Conservation (phyloP, 176 grass and related monocot genomes). For the Tillandsia leiboldiana region DNA sequence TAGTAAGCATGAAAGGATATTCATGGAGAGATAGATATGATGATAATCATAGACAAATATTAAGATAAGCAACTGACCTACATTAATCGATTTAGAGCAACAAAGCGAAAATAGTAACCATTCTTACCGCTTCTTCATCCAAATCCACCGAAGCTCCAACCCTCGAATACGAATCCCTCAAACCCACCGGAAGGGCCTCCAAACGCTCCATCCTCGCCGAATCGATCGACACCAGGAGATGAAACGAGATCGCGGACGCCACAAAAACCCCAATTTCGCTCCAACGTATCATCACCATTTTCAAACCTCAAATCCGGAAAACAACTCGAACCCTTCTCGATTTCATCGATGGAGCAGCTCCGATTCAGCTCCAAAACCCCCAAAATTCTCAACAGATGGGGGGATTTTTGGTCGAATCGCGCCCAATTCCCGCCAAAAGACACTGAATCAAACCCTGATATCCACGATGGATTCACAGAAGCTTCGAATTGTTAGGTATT, state of each 20-base stretch:
- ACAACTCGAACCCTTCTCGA: not conserved
- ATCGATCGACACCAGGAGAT: not conserved
- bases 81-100: not conserved
- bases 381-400: not conserved
- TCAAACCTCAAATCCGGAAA: not conserved
- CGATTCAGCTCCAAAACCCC: not conserved
- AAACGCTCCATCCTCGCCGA: not conserved
- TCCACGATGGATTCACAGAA: not conserved
- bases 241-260: not conserved
- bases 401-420: not conserved
- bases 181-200: not conserved
- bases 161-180: not conserved
- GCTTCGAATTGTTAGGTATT: not conserved
- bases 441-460: conserved; percentile 1
- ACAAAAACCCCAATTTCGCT: not conserved
- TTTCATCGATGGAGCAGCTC: not conserved
- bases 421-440: not conserved
- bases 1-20: no score
- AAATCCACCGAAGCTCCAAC: conserved; percentile 19
- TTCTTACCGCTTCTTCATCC: conserved; percentile 29
- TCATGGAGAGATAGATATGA: no score
- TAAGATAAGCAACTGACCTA: no score
- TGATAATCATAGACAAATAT: no score
- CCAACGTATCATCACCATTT: not conserved
- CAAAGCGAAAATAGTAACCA: not conserved